Base-by-base conservation (phyloP, 129 eudicot genomes). In the Lonicera japonica region DNA sequence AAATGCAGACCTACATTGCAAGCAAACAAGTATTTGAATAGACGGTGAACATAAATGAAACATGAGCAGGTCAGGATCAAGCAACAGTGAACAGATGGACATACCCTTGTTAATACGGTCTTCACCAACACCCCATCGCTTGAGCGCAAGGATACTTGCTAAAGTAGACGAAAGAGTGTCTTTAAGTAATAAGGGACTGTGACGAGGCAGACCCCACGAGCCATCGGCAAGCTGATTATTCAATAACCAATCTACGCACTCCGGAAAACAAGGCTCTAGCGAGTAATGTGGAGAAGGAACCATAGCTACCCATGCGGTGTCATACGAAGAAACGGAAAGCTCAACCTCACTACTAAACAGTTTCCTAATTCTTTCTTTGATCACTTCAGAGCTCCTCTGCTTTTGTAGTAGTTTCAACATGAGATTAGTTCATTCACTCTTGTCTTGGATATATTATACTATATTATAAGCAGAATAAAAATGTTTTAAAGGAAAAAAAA, bases 261-360 rank as follows among this genome's bases (percentile, higher is more conserved):
- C 52, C 4, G 96, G 95, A 65, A 84, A 87, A 72, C 74, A 73
- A 23, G 98, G 95, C 23, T 67, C 50, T 14, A 53, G n/a, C 1
- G 80, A 68, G 17, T 80, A 79, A 65, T 60, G 52, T 43, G 88
- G 89, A 66, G 88, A 82, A 71, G 96, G 91, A 51, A 85, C 95
- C 96, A 92, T 85, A 66, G 99, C 96, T 60, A 92, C 96, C 99
- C 99, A 92, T 1, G 99, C 99, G 2, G 99, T 92, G 75, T 92
- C 99, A 7, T 87, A 92, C 13, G 96, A 67, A 19, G 99, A 92
- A 51, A 80, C 67, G 18, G 96, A 84, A 64, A 87, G 56, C 50
- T 92, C 86, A 56, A 70, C 76, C 50, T 80, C 64, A 6, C 8
- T 14, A 41, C 53, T 67, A 62, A 92, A 80, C 55, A 82, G 74